These are phyloP conservation scores for Leccinum boreale DNA, from an alignment of 768 basidiomycete genomes.

Conservation along the genomic window DNA sequence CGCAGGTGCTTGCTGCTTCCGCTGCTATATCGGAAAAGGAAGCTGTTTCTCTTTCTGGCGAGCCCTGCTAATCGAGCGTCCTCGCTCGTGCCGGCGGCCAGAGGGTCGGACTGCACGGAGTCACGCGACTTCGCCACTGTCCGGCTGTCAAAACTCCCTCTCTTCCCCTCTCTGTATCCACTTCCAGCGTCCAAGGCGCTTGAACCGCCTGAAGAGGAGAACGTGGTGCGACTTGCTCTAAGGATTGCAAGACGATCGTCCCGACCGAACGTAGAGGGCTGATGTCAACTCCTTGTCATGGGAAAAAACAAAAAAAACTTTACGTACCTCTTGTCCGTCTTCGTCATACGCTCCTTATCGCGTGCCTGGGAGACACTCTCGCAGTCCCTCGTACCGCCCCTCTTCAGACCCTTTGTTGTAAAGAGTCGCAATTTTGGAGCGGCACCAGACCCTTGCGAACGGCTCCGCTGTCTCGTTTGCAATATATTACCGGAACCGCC, in stretches of 20 bases:
- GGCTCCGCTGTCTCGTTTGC: constrained; percentile 3
- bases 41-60: not conserved
- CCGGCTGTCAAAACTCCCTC: not conserved
- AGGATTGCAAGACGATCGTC: not conserved
- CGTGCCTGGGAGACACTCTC: not conserved
- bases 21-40: constrained; percentile 4
- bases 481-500: constrained; percentile 29
- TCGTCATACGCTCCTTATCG: not conserved
- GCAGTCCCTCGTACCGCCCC: not conserved
- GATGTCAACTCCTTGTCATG: not conserved
- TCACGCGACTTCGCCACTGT: not conserved
- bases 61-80: not conserved
- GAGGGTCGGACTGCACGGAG: constrained; percentile 1
- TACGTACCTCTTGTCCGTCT: constrained; percentile 6
- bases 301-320: not conserved
- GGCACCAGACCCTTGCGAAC: constrained; percentile 1
- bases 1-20: not conserved
- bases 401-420: constrained; percentile 13
- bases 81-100: not conserved
- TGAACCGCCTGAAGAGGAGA: constrained; percentile 9
- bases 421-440: constrained; percentile 8
- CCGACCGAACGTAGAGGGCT: not conserved
- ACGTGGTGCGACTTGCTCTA: constrained; percentile 13
- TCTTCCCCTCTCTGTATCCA: not conserved
- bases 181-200: not conserved